Conservation (phyloP, 257 asterid genomes). For the Solanum paucissectum region DNA sequence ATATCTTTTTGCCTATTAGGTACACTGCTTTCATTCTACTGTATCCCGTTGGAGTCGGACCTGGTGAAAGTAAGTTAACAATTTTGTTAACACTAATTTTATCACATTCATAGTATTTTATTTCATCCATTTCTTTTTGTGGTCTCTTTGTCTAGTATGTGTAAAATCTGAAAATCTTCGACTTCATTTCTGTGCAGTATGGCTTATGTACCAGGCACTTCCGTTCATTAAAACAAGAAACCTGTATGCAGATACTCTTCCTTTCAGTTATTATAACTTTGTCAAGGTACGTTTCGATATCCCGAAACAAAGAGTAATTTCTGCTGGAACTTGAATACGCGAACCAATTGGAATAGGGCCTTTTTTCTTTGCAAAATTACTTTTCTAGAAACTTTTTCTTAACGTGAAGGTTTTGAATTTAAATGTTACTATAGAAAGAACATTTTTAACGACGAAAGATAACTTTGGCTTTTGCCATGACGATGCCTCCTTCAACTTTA, state of each 20-base stretch:
- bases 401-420: too few species aligned
- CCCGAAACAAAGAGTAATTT: background rate
- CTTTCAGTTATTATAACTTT: slow-evolving; percentile 55
- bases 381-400: too few species aligned
- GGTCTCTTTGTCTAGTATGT: background rate
- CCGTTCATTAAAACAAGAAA: slow-evolving; percentile 55
- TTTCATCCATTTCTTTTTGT: background rate
- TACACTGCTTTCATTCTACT: slow-evolving; percentile 76
- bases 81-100: background rate
- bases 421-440: too few species aligned
- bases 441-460: background rate
- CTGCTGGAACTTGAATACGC: background rate
- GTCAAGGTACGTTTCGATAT: slow-evolving; percentile 29
- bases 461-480: background rate
- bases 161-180: background rate
- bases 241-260: slow-evolving; percentile 55
- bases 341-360: too few species aligned
- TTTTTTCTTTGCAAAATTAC: too few species aligned
- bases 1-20: slow-evolving; percentile 28
- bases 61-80: slow-evolving; percentile 82
- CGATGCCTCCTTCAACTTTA: background rate
- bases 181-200: slow-evolving; percentile 37
- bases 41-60: slow-evolving; percentile 77
- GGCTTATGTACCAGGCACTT: slow-evolving; percentile 91
- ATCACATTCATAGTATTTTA: background rate